Conservation (phyloP, 305 asterid species). For the Ajuga reptans region DNA sequence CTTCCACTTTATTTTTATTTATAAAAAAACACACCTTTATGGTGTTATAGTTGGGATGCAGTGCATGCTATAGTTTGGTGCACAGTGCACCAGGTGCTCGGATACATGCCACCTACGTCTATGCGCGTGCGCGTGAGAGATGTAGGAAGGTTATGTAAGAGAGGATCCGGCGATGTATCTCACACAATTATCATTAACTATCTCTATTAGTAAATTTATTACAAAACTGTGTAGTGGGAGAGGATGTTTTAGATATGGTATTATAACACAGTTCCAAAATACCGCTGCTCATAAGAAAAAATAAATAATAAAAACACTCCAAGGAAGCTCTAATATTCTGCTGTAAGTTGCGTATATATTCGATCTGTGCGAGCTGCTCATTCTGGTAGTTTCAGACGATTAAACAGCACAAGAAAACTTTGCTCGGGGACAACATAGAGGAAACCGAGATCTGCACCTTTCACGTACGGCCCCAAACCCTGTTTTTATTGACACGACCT, state of each 20-base stretch:
- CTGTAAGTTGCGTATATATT: background rate
- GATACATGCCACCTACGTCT: background rate
- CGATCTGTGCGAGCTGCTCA: conserved; percentile 23
- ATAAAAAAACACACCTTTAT: background rate
- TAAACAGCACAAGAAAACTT: conserved; percentile 88
- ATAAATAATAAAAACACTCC: background rate
- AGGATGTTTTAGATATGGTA: background rate
- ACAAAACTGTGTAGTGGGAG: conserved; percentile 22
- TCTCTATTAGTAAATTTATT: background rate
- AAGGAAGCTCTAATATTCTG: background rate
- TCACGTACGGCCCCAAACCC: conserved; percentile 77
- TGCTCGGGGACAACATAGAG: conserved; percentile 82
- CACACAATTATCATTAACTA: conserved; percentile 5
- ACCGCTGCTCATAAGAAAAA: background rate
- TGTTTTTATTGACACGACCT: conserved; percentile 17
- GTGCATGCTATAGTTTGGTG: background rate
- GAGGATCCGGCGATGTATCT: background rate
- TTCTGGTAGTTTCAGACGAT: conserved; percentile 73
- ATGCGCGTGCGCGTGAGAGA: background rate
- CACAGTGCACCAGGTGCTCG: background rate
- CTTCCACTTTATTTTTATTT: conserved; percentile 20
- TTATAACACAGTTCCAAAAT: conserved; percentile 18
- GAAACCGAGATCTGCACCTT: conserved; percentile 95
- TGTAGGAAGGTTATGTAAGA: no score
- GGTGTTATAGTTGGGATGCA: conserved; percentile 5